Conservation (phyloP, 208 protist genomes). For the Leishmania tropica region DNA sequence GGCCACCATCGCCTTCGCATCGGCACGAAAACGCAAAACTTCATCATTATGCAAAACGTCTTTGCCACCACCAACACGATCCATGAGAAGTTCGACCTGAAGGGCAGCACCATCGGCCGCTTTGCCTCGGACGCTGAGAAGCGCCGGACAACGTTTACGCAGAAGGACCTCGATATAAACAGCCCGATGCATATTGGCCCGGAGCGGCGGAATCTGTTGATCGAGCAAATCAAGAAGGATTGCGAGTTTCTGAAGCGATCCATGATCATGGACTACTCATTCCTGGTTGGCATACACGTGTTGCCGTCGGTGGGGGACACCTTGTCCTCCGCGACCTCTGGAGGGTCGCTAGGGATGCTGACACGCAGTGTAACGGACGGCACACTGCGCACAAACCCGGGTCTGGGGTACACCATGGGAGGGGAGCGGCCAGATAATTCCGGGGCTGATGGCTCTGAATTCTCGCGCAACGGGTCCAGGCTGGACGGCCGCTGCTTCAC, state of each 20-base stretch:
- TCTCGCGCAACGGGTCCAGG: neutral
- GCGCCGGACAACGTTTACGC: slow-evolving; percentile 82
- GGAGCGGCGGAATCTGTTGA: slow-evolving; percentile 66
- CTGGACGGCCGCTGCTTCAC: slow-evolving; percentile 81
- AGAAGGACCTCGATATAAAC: slow-evolving; percentile 93
- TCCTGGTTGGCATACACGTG: slow-evolving; percentile 92
- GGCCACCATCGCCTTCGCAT: slow-evolving; percentile 84
- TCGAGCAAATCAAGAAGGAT: slow-evolving; percentile 89
- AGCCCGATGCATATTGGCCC: slow-evolving; percentile 73
- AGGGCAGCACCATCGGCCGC: slow-evolving; percentile 92
- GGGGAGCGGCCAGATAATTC: slow-evolving; percentile 11
- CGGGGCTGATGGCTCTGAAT: neutral
- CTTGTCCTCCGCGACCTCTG: neutral
- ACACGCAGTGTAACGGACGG: slow-evolving; percentile 6
- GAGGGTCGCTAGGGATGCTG: slow-evolving; percentile 6
- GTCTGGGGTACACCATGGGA: neutral
- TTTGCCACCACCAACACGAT: slow-evolving; percentile 92
- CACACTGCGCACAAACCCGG: slow-evolving; percentile 12
- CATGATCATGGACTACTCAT: slow-evolving; percentile 94
- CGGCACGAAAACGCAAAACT: slow-evolving; percentile 65
- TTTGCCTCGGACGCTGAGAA: slow-evolving; percentile 83
- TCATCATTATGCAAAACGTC: slow-evolving; percentile 96
- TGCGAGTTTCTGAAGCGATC: slow-evolving; percentile 86
- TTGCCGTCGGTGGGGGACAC: slow-evolving; percentile 29
- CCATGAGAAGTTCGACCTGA: slow-evolving; percentile 94